Base-by-base conservation (phyloP, 495 filamentous ascomycete genomes). In the Delitschia confertaspora region DNA sequence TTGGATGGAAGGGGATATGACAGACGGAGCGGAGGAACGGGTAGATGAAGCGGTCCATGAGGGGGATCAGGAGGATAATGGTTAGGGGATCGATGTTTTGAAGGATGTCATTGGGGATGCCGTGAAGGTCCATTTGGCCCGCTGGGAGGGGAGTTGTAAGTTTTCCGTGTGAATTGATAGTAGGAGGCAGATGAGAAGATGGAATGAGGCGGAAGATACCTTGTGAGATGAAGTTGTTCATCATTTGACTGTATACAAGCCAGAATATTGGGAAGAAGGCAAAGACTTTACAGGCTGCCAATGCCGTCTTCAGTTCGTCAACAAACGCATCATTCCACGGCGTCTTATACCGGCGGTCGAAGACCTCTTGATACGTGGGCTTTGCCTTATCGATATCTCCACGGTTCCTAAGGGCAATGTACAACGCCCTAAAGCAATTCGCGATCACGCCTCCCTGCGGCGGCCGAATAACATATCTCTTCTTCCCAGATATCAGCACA, bases 91-190 rank as follows among this genome's bases (percentile, higher is more conserved):
- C 44, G 57, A 60, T 51, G 50, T 57, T 57, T 16, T 39, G 49
- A 23, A 60, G 45, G 10, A 57, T 51, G 45, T 63, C 60, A 31
- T 63, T 63, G 29, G 82, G 81, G 0, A 76, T 75, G 14, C 79
- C 79, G 49, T 79, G 70, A 3, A 77, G 82, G 21, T 68, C 68
- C 64, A 86, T 70, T 56, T 80, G 64, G 57, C 74, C 77, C 32
- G 64, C 65, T 9, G 55, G 33, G 5, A 66, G 60, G 5, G 60
- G 58, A n/a, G n/a, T 74, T 27, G 71, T 41, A 4, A 41, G 27
- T n/a, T 4, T 11, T 4, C 9, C 2, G 26, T 26, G 11, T 4
- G n/a, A n/a, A n/a, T n/a, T n/a, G n/a, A n/a, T n/a, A n/a, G n/a
- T n/a, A n/a, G n/a, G n/a, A n/a, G n/a, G 32, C 8, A 13, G 14